Evolutionary conservation across 2,329 filamentous ascomycete species (phyloP).

Genomic region (Didymella exigua): DNA sequence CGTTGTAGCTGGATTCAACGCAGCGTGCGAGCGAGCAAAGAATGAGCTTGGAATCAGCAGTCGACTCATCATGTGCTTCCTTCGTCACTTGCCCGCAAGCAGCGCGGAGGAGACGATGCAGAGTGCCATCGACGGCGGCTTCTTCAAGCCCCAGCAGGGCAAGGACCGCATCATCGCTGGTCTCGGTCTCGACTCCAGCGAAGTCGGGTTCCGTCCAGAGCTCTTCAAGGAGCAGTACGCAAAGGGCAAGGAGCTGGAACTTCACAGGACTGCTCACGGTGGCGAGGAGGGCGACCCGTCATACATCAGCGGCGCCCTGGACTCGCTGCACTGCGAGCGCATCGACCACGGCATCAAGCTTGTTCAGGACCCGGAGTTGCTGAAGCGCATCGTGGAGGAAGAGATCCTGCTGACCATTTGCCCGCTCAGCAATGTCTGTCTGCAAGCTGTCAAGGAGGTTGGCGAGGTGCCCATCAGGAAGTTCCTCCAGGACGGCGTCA

Average conservation of each 20-base stretch:
- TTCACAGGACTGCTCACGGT: slow-evolving; percentile 73
- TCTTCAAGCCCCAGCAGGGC: slow-evolving; percentile 53
- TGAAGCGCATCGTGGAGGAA: slow-evolving; percentile 63
- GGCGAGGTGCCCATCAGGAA: slow-evolving; percentile 62
- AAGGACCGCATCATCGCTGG: slow-evolving; percentile 60
- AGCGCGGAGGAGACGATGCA: slow-evolving; percentile 52
- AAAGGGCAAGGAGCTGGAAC: slow-evolving; percentile 58
- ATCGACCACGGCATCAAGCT: slow-evolving; percentile 78
- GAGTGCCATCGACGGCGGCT: slow-evolving; percentile 51
- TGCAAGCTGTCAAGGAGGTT: slow-evolving; percentile 56
- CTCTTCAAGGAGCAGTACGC: slow-evolving; percentile 67
- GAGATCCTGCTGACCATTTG: slow-evolving; percentile 72
- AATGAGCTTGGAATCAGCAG: slow-evolving; percentile 68
- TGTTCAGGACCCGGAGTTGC: slow-evolving; percentile 63
- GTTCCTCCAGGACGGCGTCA: slow-evolving; percentile 68
- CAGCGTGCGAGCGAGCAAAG: slow-evolving; percentile 65
- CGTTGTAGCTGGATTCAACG: slow-evolving; percentile 67
- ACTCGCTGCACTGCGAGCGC: slow-evolving; percentile 65
- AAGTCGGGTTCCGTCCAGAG: slow-evolving; percentile 52
- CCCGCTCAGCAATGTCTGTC: slow-evolving; percentile 75
- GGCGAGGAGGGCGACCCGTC: slow-evolving; percentile 74
- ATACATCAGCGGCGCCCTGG: slow-evolving; percentile 69
- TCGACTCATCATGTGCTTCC: slow-evolving; percentile 72
- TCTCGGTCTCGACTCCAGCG: slow-evolving; percentile 71
- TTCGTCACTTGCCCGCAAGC: slow-evolving; percentile 69